Conservation (phyloP, 768 basidiomycete genomes). For the Lactarius trivialis region DNA sequence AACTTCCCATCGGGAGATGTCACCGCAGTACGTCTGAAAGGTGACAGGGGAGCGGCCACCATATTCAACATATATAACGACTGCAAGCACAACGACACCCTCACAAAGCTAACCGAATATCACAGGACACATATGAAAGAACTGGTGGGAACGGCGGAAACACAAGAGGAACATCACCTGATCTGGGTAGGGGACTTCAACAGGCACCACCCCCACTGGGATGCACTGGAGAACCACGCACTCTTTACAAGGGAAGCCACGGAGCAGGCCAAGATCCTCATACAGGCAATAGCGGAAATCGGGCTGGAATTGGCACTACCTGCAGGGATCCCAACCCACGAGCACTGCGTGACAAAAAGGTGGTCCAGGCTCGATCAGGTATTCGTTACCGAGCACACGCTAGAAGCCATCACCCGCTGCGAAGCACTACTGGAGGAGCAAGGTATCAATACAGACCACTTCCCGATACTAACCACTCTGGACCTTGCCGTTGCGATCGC, state of each 20-base stretch:
- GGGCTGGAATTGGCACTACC: not conserved
- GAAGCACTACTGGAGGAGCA: too few species aligned
- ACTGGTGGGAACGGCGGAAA: not conserved
- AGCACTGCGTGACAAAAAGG: not conserved
- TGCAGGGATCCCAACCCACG: not conserved
- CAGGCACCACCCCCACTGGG: not conserved
- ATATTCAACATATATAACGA: not conserved
- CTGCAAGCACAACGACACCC: not conserved
- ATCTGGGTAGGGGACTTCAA: not conserved
- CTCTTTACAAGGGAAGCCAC: not conserved
- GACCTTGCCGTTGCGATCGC: too few species aligned
- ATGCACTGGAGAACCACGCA: not conserved
- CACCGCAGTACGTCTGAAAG: not conserved
- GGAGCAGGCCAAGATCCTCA: not conserved
- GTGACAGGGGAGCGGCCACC: not conserved
- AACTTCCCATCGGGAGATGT: not conserved
- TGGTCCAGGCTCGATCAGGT: too few species aligned
- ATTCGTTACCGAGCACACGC: too few species aligned
- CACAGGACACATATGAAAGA: not conserved
- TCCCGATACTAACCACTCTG: too few species aligned
- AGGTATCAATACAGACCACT: too few species aligned
- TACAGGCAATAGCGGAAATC: not conserved
- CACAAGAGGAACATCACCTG: not conserved
- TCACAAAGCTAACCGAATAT: not conserved
- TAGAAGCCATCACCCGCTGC: too few species aligned